Conservation (phyloP, 2,329 filamentous ascomycete genomes). For the Zopfia rhizophila region DNA sequence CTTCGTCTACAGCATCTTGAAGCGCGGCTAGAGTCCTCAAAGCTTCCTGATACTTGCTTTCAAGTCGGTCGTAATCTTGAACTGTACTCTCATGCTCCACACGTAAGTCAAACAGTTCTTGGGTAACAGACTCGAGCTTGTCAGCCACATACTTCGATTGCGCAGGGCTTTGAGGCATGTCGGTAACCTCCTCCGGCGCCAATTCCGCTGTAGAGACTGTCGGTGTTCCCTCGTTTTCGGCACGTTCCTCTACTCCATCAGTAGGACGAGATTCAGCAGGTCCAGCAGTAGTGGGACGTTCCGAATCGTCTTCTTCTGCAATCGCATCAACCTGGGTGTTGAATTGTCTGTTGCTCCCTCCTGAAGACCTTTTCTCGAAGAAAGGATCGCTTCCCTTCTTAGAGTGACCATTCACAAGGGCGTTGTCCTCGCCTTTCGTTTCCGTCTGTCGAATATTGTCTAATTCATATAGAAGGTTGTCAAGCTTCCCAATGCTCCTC, state of each 20-base stretch:
- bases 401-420: conserved; percentile 48
- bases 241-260: conserved; percentile 24
- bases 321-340: conserved; percentile 47
- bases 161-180: conserved; percentile 73
- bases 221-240: conserved; percentile 22
- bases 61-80: conserved; percentile 81
- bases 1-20: conserved; percentile 85
- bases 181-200: conserved; percentile 37
- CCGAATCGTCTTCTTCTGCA: conserved; percentile 47
- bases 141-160: conserved; percentile 89
- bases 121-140: conserved; percentile 89
- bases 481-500: conserved; percentile 91
- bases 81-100: conserved; percentile 89
- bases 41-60: conserved; percentile 90
- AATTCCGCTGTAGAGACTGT: conserved; percentile 30
- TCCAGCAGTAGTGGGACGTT: conserved; percentile 42
- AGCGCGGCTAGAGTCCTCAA: conserved; percentile 83
- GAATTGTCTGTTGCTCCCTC: conserved; percentile 42
- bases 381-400: conserved; percentile 45
- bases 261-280: conserved; percentile 17
- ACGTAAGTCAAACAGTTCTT: conserved; percentile 89
- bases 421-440: conserved; percentile 38
- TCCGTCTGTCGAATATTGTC: conserved; percentile 67
- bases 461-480: conserved; percentile 89
- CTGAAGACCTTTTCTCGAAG: conserved; percentile 38